A percentile compares a stretch with the other conserved stretches of the same genome.
These are phyloP conservation scores for Pythium oligandrum DNA, from an alignment of 352 stramenopile genomes.

Conservation along the genomic window DNA sequence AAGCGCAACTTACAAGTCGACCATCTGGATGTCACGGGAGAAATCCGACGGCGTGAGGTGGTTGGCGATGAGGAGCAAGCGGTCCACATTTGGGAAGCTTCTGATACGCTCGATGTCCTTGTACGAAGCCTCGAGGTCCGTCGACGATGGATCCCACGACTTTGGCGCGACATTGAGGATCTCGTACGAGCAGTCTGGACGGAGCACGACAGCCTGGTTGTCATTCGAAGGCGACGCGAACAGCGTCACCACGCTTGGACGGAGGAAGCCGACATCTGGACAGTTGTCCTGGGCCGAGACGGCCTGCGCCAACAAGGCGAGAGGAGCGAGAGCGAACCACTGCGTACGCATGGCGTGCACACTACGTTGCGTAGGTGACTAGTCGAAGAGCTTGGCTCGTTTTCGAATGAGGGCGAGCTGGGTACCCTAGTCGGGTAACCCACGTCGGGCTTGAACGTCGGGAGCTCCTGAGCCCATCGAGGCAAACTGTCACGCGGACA, in stretches of 20 bases:
- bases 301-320: too few relatives aligned
- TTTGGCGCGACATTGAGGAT: background rate
- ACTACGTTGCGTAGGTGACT: too few relatives aligned
- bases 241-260: slow-evolving; percentile 14
- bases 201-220: slow-evolving; percentile 17
- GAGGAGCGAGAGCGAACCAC: too few relatives aligned
- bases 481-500: too few relatives aligned
- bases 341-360: too few relatives aligned
- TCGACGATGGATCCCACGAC: background rate
- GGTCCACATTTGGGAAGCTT: slow-evolving; percentile 5
- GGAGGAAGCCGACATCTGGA: background rate
- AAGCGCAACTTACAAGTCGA: slow-evolving; percentile 9
- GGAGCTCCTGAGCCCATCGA: too few relatives aligned
- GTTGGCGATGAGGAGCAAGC: background rate
- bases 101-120: slow-evolving; percentile 5
- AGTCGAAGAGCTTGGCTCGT: too few relatives aligned
- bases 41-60: slow-evolving; percentile 6
- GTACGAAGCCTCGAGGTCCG: slow-evolving; percentile 5
- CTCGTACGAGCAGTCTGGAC: slow-evolving; percentile 15
- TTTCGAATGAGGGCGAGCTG: too few relatives aligned
- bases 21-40: slow-evolving; percentile 6
- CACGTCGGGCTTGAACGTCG: too few relatives aligned
- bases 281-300: background rate
- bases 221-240: slow-evolving; percentile 17
- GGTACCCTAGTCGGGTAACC: too few relatives aligned